A percentile compares a stretch with the other conserved stretches of the same genome.
Evolutionary conservation across 768 basidiomycete genomes (phyloP).

Genomic region (Kondoa subrosea): DNA sequence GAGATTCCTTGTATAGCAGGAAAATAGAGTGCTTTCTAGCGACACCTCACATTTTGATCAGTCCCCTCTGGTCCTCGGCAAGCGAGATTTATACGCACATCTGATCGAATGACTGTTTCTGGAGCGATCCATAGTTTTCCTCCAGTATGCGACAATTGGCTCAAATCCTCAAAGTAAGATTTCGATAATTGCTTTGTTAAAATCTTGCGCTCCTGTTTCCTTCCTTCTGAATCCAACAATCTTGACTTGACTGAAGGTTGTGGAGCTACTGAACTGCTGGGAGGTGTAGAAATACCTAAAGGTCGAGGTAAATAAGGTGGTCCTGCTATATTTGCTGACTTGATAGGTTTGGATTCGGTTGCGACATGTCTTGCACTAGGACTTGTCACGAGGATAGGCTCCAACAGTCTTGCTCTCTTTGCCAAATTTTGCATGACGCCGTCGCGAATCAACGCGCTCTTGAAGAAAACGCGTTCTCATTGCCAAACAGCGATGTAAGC

Average conservation of each 20-base stretch:
- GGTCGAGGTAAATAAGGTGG: constrained; percentile 15
- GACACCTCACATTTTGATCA: neutral
- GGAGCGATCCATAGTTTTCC: constrained; percentile 94
- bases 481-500: neutral
- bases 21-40: constrained; percentile 75
- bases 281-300: constrained; percentile 12
- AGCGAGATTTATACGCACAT: neutral
- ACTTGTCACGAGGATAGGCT: neutral
- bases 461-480: neutral
- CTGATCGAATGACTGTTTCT: constrained; percentile 53
- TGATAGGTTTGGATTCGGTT: neutral
- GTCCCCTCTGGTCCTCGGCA: neutral
- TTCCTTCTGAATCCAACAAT: constrained; percentile 47
- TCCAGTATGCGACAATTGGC: constrained; percentile 60
- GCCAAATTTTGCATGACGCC: neutral
- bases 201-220: constrained; percentile 47
- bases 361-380: neutral
- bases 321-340: neutral
- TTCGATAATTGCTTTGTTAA: constrained; percentile 47
- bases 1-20: constrained; percentile 66
- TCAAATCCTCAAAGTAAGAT: constrained; percentile 77
- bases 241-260: neutral
- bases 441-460: neutral
- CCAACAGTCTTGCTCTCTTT: neutral
- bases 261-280: constrained; percentile 5